Percentiles rank a stretch among this genome's conserved stretches.
Conservation (phyloP, 164 flowering plant species). For the Berberis thunbergii region DNA sequence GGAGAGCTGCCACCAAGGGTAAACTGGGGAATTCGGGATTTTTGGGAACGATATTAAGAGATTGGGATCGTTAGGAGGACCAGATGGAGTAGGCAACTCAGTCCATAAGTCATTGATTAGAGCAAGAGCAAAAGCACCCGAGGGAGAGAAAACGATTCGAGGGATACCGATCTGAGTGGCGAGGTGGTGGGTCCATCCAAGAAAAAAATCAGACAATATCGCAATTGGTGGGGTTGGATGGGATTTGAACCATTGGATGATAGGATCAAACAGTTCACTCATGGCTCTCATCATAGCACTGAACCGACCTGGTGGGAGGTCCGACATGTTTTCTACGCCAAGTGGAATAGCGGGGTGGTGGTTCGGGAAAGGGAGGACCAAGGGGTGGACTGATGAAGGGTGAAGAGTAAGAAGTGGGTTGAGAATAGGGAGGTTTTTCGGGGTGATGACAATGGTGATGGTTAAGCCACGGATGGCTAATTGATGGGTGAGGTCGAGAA, state of each 20-base stretch:
- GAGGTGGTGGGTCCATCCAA: slow-evolving; percentile 40
- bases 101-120: slow-evolving; percentile 12
- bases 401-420: slow-evolving; percentile 12
- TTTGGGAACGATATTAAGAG: slow-evolving; percentile 13
- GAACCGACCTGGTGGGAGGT: slow-evolving; percentile 10
- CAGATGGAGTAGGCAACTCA: neutral
- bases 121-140: slow-evolving; percentile 13
- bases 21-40: slow-evolving; percentile 29
- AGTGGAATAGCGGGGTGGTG: slow-evolving; percentile 19
- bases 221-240: slow-evolving; percentile 23
- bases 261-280: slow-evolving; percentile 12
- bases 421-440: slow-evolving; percentile 13
- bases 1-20: slow-evolving; percentile 28
- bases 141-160: slow-evolving; percentile 28
- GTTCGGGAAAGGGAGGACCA: slow-evolving; percentile 21
- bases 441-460: slow-evolving; percentile 17
- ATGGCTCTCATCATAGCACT: slow-evolving; percentile 11
- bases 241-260: slow-evolving; percentile 21
- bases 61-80: neutral
- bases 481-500: slow-evolving; percentile 10
- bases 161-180: slow-evolving; percentile 28
- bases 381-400: slow-evolving; percentile 10
- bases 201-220: slow-evolving; percentile 34
- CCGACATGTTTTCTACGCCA: slow-evolving; percentile 22
- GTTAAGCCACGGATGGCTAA: slow-evolving; percentile 9